Evolutionary conservation across 331 rosid species (phyloP), one percentile per base, ranked within the genome.

Genomic region (Malus hybrid): DNA sequence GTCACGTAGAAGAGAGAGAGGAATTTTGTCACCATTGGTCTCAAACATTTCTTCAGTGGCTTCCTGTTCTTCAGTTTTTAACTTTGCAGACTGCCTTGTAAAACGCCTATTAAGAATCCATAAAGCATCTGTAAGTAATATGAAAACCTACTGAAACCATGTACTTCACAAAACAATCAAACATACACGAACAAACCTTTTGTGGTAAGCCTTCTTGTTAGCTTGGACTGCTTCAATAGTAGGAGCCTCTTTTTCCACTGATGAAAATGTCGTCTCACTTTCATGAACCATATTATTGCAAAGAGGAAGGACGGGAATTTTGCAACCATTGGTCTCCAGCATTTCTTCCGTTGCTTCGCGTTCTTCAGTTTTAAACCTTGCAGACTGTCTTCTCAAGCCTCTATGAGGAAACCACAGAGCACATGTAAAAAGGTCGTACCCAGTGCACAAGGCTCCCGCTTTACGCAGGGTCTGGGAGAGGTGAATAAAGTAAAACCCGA

Each of bases 71-170:
- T 74, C 75, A 85, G 44, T 71, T 62, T 65, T 73, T 71, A 83
- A 86, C 78, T 85, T 76, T 67, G 87, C 74, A 75, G 90, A 87
- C 65, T 86, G 86, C 84, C 93, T 85, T 86, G 83, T 87, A 83
- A 73, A 70, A 34, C 33, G 67, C 85, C 87, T 90, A 84, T 67
- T 22, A 76, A 72, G 71, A 73, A 67, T 64, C 65, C 56, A 69
- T 24, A 73, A 72, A 69, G 29, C 63, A 66, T 18, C 56, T 34
- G 52, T 83, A 69, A 85, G 12, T 10, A 59, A 24, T 22, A 54
- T 70, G 48, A 36, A 22, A 73, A 59, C 39, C 44, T 73, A 59
- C 57, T 70, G 48, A 59, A 57, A 36, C 9, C 39, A 59, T 59
- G 68, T 60, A 22, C 65, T 71, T 56, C 66, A 33, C 29, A 56